Conservation (phyloP, 2,329 filamentous ascomycete species). For the Delphinella strobiligena region DNA sequence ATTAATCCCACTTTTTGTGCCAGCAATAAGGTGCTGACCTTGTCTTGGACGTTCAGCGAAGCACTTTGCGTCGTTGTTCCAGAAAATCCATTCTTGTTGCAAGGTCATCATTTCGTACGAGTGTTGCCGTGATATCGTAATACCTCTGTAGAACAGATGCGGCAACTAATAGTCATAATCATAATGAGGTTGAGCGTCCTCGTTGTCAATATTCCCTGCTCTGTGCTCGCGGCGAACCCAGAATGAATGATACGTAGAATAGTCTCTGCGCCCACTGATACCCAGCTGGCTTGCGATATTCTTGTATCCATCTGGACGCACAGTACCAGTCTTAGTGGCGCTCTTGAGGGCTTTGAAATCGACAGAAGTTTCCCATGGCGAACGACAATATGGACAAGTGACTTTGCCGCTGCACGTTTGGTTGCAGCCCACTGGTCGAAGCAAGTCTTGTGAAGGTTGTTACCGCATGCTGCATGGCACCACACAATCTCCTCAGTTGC, state of each 20-base stretch:
- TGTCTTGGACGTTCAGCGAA: too few species aligned
- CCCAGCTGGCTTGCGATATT: slow-evolving; percentile 21
- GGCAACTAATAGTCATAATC: too few species aligned
- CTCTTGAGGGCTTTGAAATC: slow-evolving; percentile 13
- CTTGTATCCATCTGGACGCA: slow-evolving; percentile 20
- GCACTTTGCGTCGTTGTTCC: too few species aligned
- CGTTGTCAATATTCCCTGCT: background rate
- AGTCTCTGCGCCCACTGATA: slow-evolving; percentile 17
- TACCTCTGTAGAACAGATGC: too few species aligned
- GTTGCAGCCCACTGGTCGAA: slow-evolving; percentile 40
- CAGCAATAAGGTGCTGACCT: too few species aligned
- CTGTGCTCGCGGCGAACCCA: slow-evolving; percentile 5
- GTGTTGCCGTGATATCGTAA: too few species aligned
- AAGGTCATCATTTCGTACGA: too few species aligned
- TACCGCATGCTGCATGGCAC: slow-evolving; percentile 50
- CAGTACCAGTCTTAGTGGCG: slow-evolving; percentile 13
- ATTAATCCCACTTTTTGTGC: too few species aligned
- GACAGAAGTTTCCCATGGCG: slow-evolving; percentile 16
- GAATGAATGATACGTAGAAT: slow-evolving; percentile 18
- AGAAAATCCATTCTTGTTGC: too few species aligned
- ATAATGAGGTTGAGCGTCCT: background rate
- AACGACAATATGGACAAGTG: slow-evolving; percentile 21
- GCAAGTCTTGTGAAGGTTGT: slow-evolving; percentile 48
- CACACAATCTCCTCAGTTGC: slow-evolving; percentile 34
- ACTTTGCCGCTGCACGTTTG: slow-evolving; percentile 14